phyloP scores from a whole-genome alignment of 345 rosid genomes.

The Zanthoxylum bungeanum region DNA sequence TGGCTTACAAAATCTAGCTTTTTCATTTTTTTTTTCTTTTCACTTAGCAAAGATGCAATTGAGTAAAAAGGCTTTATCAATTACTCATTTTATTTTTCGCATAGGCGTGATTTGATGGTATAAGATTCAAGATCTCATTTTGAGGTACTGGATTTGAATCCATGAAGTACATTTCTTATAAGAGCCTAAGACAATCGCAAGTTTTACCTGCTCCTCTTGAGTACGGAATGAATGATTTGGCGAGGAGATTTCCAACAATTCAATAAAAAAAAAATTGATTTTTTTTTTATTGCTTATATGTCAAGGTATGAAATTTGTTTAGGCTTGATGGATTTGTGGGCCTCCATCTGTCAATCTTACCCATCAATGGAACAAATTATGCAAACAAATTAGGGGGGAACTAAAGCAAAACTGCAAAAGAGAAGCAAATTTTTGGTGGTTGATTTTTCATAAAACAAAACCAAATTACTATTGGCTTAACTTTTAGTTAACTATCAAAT shows the following conservation, averaged over 20 bases:
- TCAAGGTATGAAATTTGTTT: slow-evolving; percentile 16
- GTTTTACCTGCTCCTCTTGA: no score
- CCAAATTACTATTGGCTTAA: background rate
- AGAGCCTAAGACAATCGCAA: no score
- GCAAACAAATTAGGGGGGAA: background rate
- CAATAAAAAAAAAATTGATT: no score
- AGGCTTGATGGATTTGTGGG: slow-evolving; percentile 22
- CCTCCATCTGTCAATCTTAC: slow-evolving; percentile 6
- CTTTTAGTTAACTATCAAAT: background rate
- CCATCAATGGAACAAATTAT: slow-evolving; percentile 3
- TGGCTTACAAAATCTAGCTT: slow-evolving; percentile 33
- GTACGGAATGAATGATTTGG: no score
- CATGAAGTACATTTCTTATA: no score
- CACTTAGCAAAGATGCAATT: slow-evolving; percentile 11
- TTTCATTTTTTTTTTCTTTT: slow-evolving; percentile 22
- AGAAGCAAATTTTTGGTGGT: background rate
- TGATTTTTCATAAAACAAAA: background rate
- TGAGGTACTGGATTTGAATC: no score
- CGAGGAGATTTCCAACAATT: no score
- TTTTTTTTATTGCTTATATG: slow-evolving; percentile 15
- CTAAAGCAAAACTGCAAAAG: background rate
- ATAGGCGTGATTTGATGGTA: no score
- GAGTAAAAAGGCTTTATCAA: slow-evolving; percentile 1
- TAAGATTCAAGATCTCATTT: no score
- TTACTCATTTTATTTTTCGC: no score